Evolutionary conservation across 495 filamentous ascomycete genomes (phyloP).

Genomic region (Podospora comata): DNA sequence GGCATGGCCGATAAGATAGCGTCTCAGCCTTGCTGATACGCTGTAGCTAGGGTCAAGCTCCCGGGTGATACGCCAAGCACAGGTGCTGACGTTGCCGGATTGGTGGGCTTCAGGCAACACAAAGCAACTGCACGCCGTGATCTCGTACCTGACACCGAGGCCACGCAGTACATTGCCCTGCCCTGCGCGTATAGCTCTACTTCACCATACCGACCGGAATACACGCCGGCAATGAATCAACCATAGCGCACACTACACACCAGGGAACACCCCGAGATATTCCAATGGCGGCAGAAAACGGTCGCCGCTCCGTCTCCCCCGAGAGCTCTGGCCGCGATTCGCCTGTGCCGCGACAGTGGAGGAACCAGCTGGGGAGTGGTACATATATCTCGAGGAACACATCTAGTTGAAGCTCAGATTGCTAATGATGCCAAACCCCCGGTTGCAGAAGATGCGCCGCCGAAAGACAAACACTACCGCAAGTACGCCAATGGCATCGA

Average conservation of each 20-base stretch:
- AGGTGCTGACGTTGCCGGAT: neutral
- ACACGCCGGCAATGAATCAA: conserved; percentile 29
- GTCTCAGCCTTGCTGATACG: conserved; percentile 17
- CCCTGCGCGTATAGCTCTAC: neutral
- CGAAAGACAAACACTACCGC: conserved; percentile 87
- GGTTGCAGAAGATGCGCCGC: conserved; percentile 56
- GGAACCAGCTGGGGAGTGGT: conserved; percentile 52
- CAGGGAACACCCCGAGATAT: conserved; percentile 21
- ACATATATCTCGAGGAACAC: conserved; percentile 27
- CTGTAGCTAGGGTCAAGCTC: conserved; percentile 10
- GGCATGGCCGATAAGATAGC: conserved; percentile 17
- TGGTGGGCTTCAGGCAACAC: neutral
- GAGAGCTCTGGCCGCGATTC: conserved; percentile 74
- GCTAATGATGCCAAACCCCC: neutral
- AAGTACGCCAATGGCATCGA: conserved; percentile 88
- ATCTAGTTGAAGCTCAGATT: neutral
- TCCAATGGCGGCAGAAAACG: conserved; percentile 69
- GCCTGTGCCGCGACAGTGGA: conserved; percentile 60
- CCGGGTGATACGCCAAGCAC: conserved; percentile 15
- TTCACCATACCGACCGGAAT: conserved; percentile 1
- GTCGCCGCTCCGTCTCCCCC: conserved; percentile 67
- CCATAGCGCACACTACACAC: conserved; percentile 16
- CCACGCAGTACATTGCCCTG: neutral
- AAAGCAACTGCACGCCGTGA: neutral
- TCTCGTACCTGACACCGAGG: neutral